A percentile compares a stretch with the other conserved stretches of the same genome.
These are phyloP conservation scores for Excoecaria cochinchinensis DNA, from an alignment of 345 rosid genomes.

Conservation along the genomic window DNA sequence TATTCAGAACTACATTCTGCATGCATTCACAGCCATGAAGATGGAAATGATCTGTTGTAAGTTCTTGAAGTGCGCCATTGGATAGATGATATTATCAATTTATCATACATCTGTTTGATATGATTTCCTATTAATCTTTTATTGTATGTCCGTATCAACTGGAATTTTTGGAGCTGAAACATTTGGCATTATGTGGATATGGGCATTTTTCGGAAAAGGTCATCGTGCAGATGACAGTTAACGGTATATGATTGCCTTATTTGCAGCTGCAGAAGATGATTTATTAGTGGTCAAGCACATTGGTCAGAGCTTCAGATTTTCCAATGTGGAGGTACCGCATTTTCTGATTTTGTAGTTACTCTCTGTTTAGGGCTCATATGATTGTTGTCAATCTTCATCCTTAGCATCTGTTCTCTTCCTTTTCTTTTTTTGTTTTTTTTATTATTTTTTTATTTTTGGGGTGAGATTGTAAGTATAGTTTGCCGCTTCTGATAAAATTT, in stretches of 20 bases:
- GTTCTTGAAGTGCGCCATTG: not conserved
- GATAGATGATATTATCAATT: not conserved
- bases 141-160: not conserved
- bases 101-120: not conserved
- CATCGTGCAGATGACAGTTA: not conserved
- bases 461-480: not conserved
- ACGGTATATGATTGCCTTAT: not conserved
- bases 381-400: not conserved
- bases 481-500: not conserved
- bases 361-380: not conserved
- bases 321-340: conserved; percentile 65
- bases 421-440: no score
- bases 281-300: conserved; percentile 72
- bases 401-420: not conserved
- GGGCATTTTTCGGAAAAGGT: not conserved
- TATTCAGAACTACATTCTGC: not conserved
- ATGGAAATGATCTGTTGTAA: not conserved
- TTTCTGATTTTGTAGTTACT: not conserved
- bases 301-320: conserved; percentile 83
- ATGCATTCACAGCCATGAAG: not conserved
- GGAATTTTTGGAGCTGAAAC: not conserved
- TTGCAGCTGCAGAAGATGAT: conserved; percentile 81
- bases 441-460: no score
- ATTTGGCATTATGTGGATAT: not conserved
- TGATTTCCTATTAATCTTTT: no score